Percentiles rank a stretch among this genome's conserved stretches.
Conservation (phyloP, 225 moss, liverwort and hornwort species). For the Pseudisothecium myosuroides region DNA sequence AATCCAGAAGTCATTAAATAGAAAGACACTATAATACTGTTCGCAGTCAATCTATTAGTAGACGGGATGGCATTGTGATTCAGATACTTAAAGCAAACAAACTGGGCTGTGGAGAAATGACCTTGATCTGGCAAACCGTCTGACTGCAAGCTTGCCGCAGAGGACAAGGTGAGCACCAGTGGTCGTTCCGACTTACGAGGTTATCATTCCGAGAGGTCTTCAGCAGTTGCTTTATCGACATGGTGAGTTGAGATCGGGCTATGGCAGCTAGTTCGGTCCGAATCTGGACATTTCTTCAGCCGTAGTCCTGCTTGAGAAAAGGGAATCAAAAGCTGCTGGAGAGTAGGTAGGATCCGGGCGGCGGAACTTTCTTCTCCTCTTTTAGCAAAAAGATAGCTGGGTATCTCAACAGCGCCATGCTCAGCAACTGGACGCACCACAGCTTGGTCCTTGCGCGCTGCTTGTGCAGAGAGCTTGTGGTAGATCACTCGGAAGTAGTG, state of each 20-base stretch:
- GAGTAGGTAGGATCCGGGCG: not conserved
- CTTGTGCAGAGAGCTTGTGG: conserved; percentile 40
- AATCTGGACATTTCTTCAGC: conserved; percentile 25
- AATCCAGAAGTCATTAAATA: not conserved
- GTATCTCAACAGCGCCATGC: conserved; percentile 40
- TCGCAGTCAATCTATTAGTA: not conserved
- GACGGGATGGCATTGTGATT: not conserved
- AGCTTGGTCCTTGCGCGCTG: conserved; percentile 15
- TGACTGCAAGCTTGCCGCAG: not conserved
- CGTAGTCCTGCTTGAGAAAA: conserved; percentile 23
- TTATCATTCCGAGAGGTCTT: conserved; percentile 1
- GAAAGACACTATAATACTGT: not conserved
- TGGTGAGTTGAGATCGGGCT: conserved; percentile 15
- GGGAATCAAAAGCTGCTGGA: conserved; percentile 34
- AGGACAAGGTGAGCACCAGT: not conserved
- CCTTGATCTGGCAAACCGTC: not conserved
- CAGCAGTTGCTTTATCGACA: not conserved
- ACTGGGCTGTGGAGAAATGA: not conserved
- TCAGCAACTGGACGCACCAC: conserved; percentile 53
- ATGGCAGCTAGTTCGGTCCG: conserved; percentile 8
- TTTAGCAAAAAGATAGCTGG: not conserved
- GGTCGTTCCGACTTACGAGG: not conserved
- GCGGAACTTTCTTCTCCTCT: not conserved
- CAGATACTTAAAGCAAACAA: not conserved
- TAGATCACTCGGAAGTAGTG: conserved; percentile 52